Percentiles rank a stretch among this genome's conserved stretches.
These are phyloP conservation scores for Neofusicoccum parvum DNA, from an alignment of 2,329 filamentous ascomycete genomes.

Conservation along the genomic window DNA sequence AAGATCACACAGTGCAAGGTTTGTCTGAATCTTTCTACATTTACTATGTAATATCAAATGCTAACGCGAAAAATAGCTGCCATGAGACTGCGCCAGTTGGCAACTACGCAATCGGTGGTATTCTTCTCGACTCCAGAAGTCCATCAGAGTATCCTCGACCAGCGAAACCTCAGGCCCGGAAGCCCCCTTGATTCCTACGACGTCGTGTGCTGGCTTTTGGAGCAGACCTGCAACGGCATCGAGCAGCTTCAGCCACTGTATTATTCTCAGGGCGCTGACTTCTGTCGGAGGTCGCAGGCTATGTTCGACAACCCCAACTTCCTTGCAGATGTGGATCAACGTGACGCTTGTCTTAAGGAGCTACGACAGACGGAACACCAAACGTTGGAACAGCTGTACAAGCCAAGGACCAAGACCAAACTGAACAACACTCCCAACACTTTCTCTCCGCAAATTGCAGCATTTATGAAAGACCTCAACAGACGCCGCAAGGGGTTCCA, in stretches of 20 bases:
- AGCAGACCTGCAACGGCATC: slow-evolving; percentile 63
- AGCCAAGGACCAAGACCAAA: slow-evolving; percentile 30
- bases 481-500: slow-evolving; percentile 40
- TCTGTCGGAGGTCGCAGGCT: slow-evolving; percentile 59
- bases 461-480: slow-evolving; percentile 35
- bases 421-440: background rate
- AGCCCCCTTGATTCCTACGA: slow-evolving; percentile 50
- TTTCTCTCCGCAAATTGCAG: slow-evolving; percentile 20
- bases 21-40: slow-evolving; percentile 20
- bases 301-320: slow-evolving; percentile 46
- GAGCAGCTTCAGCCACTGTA: slow-evolving; percentile 63
- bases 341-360: slow-evolving; percentile 45
- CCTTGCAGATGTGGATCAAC: slow-evolving; percentile 38
- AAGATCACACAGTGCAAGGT: slow-evolving; percentile 65
- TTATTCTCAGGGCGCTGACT: slow-evolving; percentile 62
- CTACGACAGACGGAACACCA: slow-evolving; percentile 59
- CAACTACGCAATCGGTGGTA: slow-evolving; percentile 3
- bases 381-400: slow-evolving; percentile 62
- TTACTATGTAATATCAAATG: background rate
- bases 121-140: slow-evolving; percentile 45
- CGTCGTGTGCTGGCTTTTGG: slow-evolving; percentile 63
- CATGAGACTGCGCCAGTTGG: slow-evolving; percentile 62
- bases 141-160: slow-evolving; percentile 60
- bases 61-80: slow-evolving; percentile 51
- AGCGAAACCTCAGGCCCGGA: slow-evolving; percentile 33